phyloP scores from a whole-genome alignment of 208 protist genomes.

The Leishmania martiniquensis region DNA sequence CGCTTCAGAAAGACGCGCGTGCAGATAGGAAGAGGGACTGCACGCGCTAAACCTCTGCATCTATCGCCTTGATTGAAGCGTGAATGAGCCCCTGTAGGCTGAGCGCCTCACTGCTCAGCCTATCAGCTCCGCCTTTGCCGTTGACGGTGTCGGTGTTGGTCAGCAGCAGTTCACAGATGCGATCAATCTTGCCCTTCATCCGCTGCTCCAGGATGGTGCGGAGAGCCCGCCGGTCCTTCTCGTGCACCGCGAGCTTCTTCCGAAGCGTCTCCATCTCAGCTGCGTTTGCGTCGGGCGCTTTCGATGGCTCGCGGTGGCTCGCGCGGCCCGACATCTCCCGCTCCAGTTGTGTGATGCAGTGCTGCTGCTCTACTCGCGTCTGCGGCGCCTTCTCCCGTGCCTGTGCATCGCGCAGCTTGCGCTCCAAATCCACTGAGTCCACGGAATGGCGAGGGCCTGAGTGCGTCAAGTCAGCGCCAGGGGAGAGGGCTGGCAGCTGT shows the following conservation, averaged over 20 bases:
- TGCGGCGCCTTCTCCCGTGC: conserved; percentile 20
- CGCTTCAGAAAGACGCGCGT: neutral
- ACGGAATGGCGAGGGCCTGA: neutral
- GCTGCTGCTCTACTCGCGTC: conserved; percentile 4
- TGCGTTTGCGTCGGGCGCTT: neutral
- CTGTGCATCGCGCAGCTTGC: conserved; percentile 3
- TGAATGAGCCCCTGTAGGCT: conserved; percentile 72
- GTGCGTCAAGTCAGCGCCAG: neutral
- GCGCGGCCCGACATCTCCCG: neutral
- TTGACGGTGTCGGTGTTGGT: neutral
- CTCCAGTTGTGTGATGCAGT: conserved; percentile 13
- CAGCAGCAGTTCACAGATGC: conserved; percentile 55
- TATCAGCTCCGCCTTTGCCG: neutral
- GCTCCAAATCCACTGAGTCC: neutral
- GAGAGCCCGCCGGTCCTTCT: conserved; percentile 81
- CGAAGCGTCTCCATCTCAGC: conserved; percentile 14
- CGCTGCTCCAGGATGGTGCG: conserved; percentile 89
- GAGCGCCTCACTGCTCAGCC: conserved; percentile 43
- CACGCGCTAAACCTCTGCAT: conserved; percentile 30
- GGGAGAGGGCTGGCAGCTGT: conserved; percentile 17
- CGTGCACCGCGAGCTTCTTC: conserved; percentile 38
- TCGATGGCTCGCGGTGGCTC: neutral
- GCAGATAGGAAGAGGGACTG: neutral
- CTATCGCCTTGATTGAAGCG: conserved; percentile 78
- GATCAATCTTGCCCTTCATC: conserved; percentile 79